Evolutionary conservation across 2,329 filamentous ascomycete genomes (phyloP).

Genomic region (Phaeosphaeriaceae sp.): DNA sequence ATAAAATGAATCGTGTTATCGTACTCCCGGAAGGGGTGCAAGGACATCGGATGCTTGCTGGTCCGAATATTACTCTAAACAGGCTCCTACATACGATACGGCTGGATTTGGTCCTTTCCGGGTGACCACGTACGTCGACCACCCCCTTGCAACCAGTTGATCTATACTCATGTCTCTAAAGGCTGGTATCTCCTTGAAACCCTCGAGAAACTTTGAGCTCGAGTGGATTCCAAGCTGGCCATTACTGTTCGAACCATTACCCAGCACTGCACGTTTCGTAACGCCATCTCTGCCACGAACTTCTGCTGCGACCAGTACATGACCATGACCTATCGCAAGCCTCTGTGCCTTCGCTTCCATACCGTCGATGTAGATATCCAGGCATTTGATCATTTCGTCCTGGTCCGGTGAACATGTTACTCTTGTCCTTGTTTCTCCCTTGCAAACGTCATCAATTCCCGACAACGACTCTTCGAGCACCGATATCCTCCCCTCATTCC

Average conservation of each 20-base stretch:
- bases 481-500: slow-evolving; percentile 19
- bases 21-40: too few relatives aligned
- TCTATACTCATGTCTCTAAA: slow-evolving; percentile 27
- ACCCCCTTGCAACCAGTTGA: slow-evolving; percentile 32
- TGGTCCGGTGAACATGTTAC: slow-evolving; percentile 15
- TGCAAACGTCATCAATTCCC: neutral
- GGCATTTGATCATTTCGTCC: slow-evolving; percentile 40
- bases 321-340: slow-evolving; percentile 38
- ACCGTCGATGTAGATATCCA: slow-evolving; percentile 31
- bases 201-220: slow-evolving; percentile 16
- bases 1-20: too few relatives aligned
- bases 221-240: slow-evolving; percentile 32
- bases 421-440: neutral
- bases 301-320: slow-evolving; percentile 38
- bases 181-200: slow-evolving; percentile 29
- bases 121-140: slow-evolving; percentile 32
- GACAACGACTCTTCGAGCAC: slow-evolving; percentile 14
- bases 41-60: too few relatives aligned
- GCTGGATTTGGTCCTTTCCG: too few relatives aligned
- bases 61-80: too few relatives aligned
- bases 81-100: too few relatives aligned
- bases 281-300: slow-evolving; percentile 2
- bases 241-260: slow-evolving; percentile 31
- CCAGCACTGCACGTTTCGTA: slow-evolving; percentile 28
- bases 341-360: slow-evolving; percentile 23